A percentile compares a stretch with the other conserved stretches of the same genome.
phyloP scores from a whole-genome alignment of 2,329 filamentous ascomycete species.

The Dothideomycetes sp. region DNA sequence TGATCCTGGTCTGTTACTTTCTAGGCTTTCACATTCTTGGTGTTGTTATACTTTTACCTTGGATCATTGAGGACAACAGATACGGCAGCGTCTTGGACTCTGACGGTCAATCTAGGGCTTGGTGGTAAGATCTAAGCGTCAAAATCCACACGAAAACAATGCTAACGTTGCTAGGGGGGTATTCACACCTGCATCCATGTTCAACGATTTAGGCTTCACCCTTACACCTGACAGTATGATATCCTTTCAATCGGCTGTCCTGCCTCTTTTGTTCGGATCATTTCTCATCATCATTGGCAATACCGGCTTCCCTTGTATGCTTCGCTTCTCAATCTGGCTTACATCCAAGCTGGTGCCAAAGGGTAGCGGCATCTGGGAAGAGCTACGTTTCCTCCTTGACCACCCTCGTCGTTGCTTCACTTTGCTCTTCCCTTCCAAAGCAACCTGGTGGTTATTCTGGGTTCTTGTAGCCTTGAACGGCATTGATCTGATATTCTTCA shows the following conservation, averaged over 20 bases:
- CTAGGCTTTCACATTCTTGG: slow-evolving; percentile 74
- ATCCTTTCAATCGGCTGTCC: slow-evolving; percentile 69
- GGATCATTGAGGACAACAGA: slow-evolving; percentile 57
- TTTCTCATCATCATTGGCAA: slow-evolving; percentile 93
- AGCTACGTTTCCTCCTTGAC: slow-evolving; percentile 81
- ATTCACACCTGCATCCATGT: slow-evolving; percentile 78
- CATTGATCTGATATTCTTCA: slow-evolving; percentile 81
- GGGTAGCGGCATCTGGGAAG: slow-evolving; percentile 71
- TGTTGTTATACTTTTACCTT: slow-evolving; percentile 64
- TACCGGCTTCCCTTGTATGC: slow-evolving; percentile 89
- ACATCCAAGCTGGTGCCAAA: slow-evolving; percentile 56
- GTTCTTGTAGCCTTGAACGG: slow-evolving; percentile 75
- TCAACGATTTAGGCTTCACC: slow-evolving; percentile 92
- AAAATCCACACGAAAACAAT: slow-evolving; percentile 8
- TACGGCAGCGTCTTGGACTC: slow-evolving; percentile 59
- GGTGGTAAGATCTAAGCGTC: slow-evolving; percentile 53
- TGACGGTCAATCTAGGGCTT: slow-evolving; percentile 56
- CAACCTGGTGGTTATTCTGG: slow-evolving; percentile 93
- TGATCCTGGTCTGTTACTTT: slow-evolving; percentile 71
- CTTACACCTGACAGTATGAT: slow-evolving; percentile 90
- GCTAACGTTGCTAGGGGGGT: slow-evolving; percentile 46
- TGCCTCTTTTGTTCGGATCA: slow-evolving; percentile 65
- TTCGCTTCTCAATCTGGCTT: slow-evolving; percentile 86
- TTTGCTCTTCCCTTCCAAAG: slow-evolving; percentile 76
- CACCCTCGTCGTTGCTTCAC: slow-evolving; percentile 96